A percentile compares a stretch with the other conserved stretches of the same genome.
Conservation (phyloP, 768 basidiomycete genomes). For the Lactifluus volemus region DNA sequence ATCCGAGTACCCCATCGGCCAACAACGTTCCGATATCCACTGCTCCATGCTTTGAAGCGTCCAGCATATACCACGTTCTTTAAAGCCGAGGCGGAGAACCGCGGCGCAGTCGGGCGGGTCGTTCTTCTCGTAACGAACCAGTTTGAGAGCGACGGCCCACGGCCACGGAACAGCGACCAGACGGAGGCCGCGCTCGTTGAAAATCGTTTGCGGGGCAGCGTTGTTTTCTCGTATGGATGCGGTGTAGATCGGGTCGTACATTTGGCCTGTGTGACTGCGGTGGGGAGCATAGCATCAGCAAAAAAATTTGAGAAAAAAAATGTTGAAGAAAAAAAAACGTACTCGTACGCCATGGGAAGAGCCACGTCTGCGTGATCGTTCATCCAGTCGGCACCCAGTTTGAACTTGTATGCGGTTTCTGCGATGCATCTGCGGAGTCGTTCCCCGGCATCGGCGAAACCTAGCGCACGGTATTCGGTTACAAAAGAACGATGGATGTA, state of each 20-base stretch:
- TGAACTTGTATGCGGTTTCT: constrained; percentile 42
- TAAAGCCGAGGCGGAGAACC: constrained; percentile 54
- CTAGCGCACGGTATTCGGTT: constrained; percentile 41
- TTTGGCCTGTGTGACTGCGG: constrained; percentile 17
- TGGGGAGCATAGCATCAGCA: background rate
- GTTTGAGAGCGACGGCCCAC: constrained; percentile 66
- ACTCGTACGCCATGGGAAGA: constrained; percentile 58
- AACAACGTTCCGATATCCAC: constrained; percentile 52
- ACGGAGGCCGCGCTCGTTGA: constrained; percentile 40
- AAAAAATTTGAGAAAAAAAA: background rate
- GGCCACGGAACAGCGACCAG: constrained; percentile 60
- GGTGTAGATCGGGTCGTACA: constrained; percentile 53
- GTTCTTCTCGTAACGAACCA: constrained; percentile 54
- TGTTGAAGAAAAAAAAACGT: constrained; percentile 27
- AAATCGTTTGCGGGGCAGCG: constrained; percentile 43
- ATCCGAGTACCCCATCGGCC: constrained; percentile 51
- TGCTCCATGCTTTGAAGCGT: constrained; percentile 41
- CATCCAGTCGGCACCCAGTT: constrained; percentile 65
- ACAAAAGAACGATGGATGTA: constrained; percentile 55
- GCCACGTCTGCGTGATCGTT: constrained; percentile 67
- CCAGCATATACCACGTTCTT: constrained; percentile 47
- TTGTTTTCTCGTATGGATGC: constrained; percentile 40
- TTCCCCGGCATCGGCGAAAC: constrained; percentile 43
- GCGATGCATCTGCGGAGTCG: constrained; percentile 49
- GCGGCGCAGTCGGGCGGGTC: constrained; percentile 60